Evolutionary conservation across 768 basidiomycete genomes (phyloP), one percentile per base, ranked within the genome.

Genomic region (Pluteus cervinus): DNA sequence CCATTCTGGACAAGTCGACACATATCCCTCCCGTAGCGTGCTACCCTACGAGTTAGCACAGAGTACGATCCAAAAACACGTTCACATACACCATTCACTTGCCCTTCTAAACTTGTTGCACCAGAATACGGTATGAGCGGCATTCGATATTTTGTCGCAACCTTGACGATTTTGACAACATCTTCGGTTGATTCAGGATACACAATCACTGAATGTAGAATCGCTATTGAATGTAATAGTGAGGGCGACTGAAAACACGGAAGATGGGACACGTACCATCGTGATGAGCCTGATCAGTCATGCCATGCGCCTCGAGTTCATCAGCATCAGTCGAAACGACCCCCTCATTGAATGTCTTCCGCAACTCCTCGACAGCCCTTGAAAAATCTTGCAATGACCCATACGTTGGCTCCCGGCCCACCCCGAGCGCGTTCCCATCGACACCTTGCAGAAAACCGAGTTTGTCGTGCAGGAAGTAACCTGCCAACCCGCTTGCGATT

Each of bases 51-150:
- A 21, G 28, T 14, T 29, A 22, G 14, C 9, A 23, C 37, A 29
- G 5, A 41, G n/a, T 23, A 28, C 9, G 17, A 25, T 21, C 36
- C 8, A 29, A 15, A 22, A 39, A 23, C 9, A 32, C 14, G 15
- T 24, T 24, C 15, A 58, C 75, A 41, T 46, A 86, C 85, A 20
- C 75, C 77, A 24, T 71, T 63, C 44, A 72, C 79, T 44, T 88
- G 82, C 0, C 88, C 88, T 52, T 92, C 90, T 16, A 93, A 56
- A 48, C 75, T 79, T 0, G 90, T 93, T 2, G 81, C 90, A 7
- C 86, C 90, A 0, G 81, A 79, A 56, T 82, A 91, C 2, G 88
- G 74, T 1, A 74, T 76, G 15, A 93, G 58, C 0, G 91, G 91
- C 62, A 92, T 81, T 18, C 66, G 67, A 59, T 80, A 82, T 55